phyloP scores from a whole-genome alignment of 257 asterid species.

The Coffea canephora region DNA sequence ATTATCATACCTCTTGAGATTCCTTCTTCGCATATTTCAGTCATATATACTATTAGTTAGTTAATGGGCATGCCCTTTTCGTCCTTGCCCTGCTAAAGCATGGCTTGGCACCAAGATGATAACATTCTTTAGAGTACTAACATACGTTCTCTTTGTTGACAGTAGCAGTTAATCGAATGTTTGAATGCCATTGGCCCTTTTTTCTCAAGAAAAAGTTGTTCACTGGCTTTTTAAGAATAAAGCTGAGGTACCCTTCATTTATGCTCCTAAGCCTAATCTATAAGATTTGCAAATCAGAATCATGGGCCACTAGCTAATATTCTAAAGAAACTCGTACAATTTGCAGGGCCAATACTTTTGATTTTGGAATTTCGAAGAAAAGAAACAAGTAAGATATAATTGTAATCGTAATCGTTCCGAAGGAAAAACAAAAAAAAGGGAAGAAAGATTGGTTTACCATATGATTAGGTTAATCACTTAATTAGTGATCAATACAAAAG shows the following conservation, averaged over 20 bases:
- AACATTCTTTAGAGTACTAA: constrained; percentile 33
- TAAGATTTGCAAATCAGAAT: constrained; percentile 42
- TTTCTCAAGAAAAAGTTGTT: constrained; percentile 1
- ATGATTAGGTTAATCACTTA: background rate
- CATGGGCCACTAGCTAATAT: constrained; percentile 31
- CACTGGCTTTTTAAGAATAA: constrained; percentile 14
- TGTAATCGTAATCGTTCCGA: constrained; percentile 12
- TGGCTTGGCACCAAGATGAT: constrained; percentile 29
- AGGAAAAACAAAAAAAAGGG: background rate
- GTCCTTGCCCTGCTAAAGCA: constrained; percentile 18
- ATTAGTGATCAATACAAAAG: constrained; percentile 1
- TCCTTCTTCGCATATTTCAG: constrained; percentile 16
- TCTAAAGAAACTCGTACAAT: background rate
- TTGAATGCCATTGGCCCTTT: background rate
- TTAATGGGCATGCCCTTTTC: constrained; percentile 18
- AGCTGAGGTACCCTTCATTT: constrained; percentile 22
- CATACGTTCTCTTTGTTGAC: constrained; percentile 10
- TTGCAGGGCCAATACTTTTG: background rate
- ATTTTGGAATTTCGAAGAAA: background rate
- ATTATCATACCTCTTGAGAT: constrained; percentile 15
- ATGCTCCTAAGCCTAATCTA: constrained; percentile 24
- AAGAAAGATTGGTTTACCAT: background rate
- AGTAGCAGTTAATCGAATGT: background rate
- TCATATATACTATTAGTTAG: constrained; percentile 3
- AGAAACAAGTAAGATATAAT: background rate